Conservation (phyloP, 352 stramenopile genomes). For the Phytophthora pseudosyringae region DNA sequence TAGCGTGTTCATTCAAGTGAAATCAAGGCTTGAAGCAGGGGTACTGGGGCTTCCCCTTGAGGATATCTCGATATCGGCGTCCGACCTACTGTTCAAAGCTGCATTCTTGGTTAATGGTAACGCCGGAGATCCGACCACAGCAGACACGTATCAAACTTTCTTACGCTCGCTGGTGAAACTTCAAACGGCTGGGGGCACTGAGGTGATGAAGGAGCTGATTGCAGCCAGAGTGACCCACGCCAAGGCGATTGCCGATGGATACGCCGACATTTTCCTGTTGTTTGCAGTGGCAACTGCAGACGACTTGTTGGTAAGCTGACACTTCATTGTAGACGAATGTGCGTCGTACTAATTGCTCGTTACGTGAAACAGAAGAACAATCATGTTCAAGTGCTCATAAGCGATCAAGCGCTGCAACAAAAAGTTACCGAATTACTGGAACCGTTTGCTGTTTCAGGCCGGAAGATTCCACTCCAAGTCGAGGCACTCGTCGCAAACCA, state of each 20-base stretch:
- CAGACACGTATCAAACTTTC: conserved; percentile 33
- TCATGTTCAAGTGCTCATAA: conserved; percentile 16
- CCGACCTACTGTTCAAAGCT: conserved; percentile 62
- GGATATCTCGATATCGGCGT: conserved; percentile 17
- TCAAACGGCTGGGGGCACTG: conserved; percentile 26
- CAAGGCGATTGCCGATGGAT: conserved; percentile 25
- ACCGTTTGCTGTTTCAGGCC: conserved; percentile 2
- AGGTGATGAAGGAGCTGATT: conserved; percentile 37
- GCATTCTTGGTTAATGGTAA: conserved; percentile 46
- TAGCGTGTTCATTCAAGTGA: conserved; percentile 23
- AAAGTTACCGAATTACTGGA: conserved; percentile 41
- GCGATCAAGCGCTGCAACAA: conserved; percentile 26
- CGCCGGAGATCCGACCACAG: neutral
- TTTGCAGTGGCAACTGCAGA: conserved; percentile 27
- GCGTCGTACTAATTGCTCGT: conserved; percentile 2
- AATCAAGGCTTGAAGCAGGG: conserved; percentile 40
- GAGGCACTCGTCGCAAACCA: neutral
- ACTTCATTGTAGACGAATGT: neutral
- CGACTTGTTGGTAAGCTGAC: conserved; percentile 40
- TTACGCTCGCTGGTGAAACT: conserved; percentile 33
- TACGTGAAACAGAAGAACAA: conserved; percentile 20
- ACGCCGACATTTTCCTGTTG: conserved; percentile 21
- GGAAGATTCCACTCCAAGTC: neutral
- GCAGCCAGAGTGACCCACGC: conserved; percentile 28
- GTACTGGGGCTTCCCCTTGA: conserved; percentile 55